Percentiles rank a stretch among this genome's conserved stretches.
Conservation (phyloP, 306 rosid genomes). For the Acacia acuminata region DNA sequence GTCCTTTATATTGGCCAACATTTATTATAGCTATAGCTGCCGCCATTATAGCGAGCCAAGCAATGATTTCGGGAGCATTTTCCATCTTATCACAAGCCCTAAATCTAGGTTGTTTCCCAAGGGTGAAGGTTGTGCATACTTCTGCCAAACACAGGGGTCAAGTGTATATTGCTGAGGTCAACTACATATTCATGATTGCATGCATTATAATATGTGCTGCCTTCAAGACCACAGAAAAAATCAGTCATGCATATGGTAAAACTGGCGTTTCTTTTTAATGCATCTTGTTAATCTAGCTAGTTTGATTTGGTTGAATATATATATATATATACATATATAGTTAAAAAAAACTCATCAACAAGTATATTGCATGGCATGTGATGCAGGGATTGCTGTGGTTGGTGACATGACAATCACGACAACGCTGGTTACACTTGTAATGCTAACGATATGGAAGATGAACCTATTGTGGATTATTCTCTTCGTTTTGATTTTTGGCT, state of each 20-base stretch:
- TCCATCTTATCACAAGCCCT: constrained; percentile 71
- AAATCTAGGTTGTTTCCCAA: constrained; percentile 77
- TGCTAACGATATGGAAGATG: constrained; percentile 78
- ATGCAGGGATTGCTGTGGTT: constrained; percentile 74
- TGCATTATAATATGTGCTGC: constrained; percentile 62
- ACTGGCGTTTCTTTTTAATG: background rate
- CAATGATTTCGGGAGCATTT: constrained; percentile 91
- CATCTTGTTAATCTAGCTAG: background rate
- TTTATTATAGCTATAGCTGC: constrained; percentile 80
- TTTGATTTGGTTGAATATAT: background rate
- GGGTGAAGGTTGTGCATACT: constrained; percentile 80
- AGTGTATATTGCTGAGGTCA: constrained; percentile 78
- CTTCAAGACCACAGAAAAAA: constrained; percentile 70
- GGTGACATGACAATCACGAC: constrained; percentile 75
- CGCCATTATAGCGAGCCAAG: constrained; percentile 83
- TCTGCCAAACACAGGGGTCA: constrained; percentile 72
- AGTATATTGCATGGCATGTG: background rate
- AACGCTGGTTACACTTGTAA: constrained; percentile 53
- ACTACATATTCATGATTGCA: constrained; percentile 71
- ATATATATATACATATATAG: too few relatives aligned
- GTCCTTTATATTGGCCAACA: constrained; percentile 78
- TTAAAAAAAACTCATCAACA: background rate
- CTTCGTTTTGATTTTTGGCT: constrained; percentile 50
- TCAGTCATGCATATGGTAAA: constrained; percentile 81
- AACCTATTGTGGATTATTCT: constrained; percentile 55